A percentile compares a stretch with the other conserved stretches of the same genome.
Conservation (phyloP, 257 asterid genomes). For the Ligustrum vulgare region DNA sequence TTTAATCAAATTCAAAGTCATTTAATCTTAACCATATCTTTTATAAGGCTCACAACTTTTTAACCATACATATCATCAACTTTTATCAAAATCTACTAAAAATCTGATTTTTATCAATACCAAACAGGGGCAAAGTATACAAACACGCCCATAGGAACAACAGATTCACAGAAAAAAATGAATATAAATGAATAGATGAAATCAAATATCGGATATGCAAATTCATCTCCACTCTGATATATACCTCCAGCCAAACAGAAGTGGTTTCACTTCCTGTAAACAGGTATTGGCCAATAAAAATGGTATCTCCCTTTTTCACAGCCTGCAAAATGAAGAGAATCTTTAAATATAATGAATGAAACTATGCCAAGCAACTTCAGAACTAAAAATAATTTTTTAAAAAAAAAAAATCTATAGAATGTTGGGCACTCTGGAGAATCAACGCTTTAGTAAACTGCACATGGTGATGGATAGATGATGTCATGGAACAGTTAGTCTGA, state of each 20-base stretch:
- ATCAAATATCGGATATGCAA: conserved; percentile 1
- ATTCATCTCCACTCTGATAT: conserved; percentile 19
- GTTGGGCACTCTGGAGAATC: neutral
- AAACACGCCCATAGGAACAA: neutral
- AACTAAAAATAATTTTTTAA: neutral
- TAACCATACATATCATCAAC: no score
- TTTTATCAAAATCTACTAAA: no score
- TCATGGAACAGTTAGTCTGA: neutral
- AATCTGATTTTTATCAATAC: no score
- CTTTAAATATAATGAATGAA: conserved; percentile 5
- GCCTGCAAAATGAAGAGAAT: conserved; percentile 45
- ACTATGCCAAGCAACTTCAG: neutral
- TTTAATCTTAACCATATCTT: no score
- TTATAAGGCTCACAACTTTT: no score
- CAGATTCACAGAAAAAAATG: neutral
- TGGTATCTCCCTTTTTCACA: conserved; percentile 80
- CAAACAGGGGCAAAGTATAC: no score
- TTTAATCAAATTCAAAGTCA: no score
- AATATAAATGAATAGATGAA: neutral
- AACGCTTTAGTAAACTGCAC: neutral
- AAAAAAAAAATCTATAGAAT: neutral
- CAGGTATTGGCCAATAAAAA: conserved; percentile 84
- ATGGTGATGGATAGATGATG: neutral
- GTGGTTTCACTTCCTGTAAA: conserved; percentile 93
- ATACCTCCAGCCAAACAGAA: conserved; percentile 92